Conservation (phyloP, 192 early-diverging fungal species). For the Lobosporangium transversale region DNA sequence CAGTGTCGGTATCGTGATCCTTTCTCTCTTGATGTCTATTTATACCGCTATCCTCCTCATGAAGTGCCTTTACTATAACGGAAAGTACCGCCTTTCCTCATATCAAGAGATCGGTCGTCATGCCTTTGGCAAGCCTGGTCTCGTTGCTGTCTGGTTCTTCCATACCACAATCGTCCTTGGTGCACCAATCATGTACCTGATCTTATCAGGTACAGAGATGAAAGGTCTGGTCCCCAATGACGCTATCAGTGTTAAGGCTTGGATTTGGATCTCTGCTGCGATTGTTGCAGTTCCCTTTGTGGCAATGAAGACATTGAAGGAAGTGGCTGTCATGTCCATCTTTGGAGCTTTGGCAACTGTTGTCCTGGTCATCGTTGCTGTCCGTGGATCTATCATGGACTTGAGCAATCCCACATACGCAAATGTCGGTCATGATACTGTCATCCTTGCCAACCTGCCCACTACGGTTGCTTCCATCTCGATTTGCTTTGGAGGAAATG, state of each 20-base stretch:
- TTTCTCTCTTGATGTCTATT: constrained; percentile 73
- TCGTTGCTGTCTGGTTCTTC: constrained; percentile 70
- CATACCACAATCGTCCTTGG: constrained; percentile 75
- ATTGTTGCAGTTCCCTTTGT: constrained; percentile 80
- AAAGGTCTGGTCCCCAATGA: constrained; percentile 61
- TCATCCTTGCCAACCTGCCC: constrained; percentile 77
- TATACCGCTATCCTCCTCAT: constrained; percentile 81
- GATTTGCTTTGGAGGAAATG: constrained; percentile 87
- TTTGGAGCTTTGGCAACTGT: constrained; percentile 82
- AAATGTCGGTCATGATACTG: constrained; percentile 54
- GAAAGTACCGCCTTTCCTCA: constrained; percentile 64
- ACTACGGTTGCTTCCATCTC: constrained; percentile 81
- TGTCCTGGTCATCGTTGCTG: constrained; percentile 74
- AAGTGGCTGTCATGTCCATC: constrained; percentile 78
- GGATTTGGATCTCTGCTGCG: constrained; percentile 71
- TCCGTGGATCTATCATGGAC: constrained; percentile 66
- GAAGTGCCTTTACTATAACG: constrained; percentile 77
- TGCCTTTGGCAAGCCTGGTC: constrained; percentile 76
- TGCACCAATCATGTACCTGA: constrained; percentile 75
- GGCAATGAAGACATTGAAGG: constrained; percentile 79
- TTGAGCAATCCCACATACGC: constrained; percentile 47
- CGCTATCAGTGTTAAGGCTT: constrained; percentile 54
- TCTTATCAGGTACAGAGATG: constrained; percentile 79
- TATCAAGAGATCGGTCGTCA: constrained; percentile 76
- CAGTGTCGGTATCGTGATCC: constrained; percentile 71